phyloP scores from a whole-genome alignment of 2,329 filamentous ascomycete species.

The Pseudogymnoascus sp. region DNA sequence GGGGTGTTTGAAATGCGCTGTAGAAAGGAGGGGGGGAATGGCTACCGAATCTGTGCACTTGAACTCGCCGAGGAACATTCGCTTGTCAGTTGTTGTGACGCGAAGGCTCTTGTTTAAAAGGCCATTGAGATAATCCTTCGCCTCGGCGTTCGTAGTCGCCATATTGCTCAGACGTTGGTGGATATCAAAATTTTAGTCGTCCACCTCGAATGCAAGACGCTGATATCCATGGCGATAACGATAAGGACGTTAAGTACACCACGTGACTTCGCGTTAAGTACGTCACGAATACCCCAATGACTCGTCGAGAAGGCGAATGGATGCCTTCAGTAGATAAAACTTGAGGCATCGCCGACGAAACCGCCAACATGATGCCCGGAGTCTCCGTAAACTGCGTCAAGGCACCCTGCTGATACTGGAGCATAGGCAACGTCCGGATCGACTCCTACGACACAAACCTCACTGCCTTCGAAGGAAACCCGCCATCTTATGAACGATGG shows the following conservation, averaged over 20 bases:
- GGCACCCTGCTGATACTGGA: neutral
- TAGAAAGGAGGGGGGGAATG: neutral
- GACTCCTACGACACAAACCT: neutral
- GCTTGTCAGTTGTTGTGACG: slow-evolving; percentile 69
- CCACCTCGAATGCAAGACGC: neutral
- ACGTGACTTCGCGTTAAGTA: slow-evolving; percentile 7
- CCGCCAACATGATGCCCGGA: neutral
- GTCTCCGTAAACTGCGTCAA: neutral
- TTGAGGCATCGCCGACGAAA: neutral
- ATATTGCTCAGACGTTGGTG: slow-evolving; percentile 11
- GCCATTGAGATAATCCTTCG: slow-evolving; percentile 48
- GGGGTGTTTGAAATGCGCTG: neutral
- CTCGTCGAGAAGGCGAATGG: slow-evolving; percentile 8
- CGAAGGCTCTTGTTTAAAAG: slow-evolving; percentile 73
- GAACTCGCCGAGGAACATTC: slow-evolving; percentile 82
- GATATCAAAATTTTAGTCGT: neutral
- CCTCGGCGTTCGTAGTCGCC: slow-evolving; percentile 35
- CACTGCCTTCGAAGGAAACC: neutral
- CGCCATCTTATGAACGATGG: slow-evolving; percentile 50
- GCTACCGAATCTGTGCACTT: slow-evolving; percentile 87
- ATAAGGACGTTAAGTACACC: neutral
- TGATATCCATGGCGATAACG: neutral
- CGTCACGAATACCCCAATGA: slow-evolving; percentile 3
- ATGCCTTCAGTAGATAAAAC: neutral
- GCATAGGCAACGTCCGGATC: neutral